Evolutionary conservation across 2,329 filamentous ascomycete genomes (phyloP).

Genomic region (Cladosporium sp.): DNA sequence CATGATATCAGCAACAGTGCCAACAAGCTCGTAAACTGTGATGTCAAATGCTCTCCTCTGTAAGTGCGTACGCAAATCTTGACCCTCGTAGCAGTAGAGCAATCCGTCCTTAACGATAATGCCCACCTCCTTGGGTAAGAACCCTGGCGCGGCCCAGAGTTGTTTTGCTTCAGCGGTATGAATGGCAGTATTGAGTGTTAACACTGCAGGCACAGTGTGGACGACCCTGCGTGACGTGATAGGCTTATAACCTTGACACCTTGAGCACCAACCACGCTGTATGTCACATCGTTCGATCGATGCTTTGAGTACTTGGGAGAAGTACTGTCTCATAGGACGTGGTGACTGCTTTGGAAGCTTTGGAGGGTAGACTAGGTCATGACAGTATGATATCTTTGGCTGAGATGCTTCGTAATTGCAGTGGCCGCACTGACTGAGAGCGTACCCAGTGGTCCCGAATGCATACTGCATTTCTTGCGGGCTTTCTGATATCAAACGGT

Average conservation of each 20-base stretch:
- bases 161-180: constrained; percentile 72
- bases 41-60: constrained; percentile 79
- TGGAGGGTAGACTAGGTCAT: constrained; percentile 79
- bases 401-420: constrained; percentile 85
- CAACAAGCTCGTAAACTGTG: constrained; percentile 86
- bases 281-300: constrained; percentile 88
- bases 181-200: constrained; percentile 81
- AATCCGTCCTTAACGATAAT: constrained; percentile 88
- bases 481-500: constrained; percentile 63
- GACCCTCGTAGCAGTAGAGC: constrained; percentile 91
- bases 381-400: constrained; percentile 76
- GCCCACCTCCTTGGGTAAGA: constrained; percentile 91
- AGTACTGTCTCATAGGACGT: constrained; percentile 57
- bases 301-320: constrained; percentile 88
- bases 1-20: constrained; percentile 86
- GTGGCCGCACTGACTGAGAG: constrained; percentile 77
- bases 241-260: constrained; percentile 87
- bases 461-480: constrained; percentile 70
- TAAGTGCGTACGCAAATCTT: constrained; percentile 78
- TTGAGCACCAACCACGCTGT: constrained; percentile 88
- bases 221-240: constrained; percentile 83
- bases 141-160: constrained; percentile 85
- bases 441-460: constrained; percentile 70
- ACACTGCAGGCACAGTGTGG: constrained; percentile 75
- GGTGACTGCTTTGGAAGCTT: constrained; percentile 47